A percentile compares a stretch with the other conserved stretches of the same genome.
Evolutionary conservation across 768 basidiomycete genomes (phyloP).

Genomic region (Pleurotus tuber-regium): DNA sequence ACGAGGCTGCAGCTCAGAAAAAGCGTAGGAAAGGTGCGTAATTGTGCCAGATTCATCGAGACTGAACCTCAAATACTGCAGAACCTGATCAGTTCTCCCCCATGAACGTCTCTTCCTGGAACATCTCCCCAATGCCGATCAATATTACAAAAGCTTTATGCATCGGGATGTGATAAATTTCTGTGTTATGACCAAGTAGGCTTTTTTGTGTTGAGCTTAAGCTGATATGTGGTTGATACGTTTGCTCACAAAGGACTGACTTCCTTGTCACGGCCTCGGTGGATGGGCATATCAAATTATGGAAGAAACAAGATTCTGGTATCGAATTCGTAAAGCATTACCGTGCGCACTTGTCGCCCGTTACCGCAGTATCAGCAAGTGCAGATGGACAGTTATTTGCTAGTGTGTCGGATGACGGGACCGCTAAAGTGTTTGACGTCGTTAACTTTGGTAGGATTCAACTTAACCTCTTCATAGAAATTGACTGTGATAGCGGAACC

Average conservation of each 20-base stretch:
- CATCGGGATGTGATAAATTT: slow-evolving; percentile 92
- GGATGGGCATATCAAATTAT: slow-evolving; percentile 95
- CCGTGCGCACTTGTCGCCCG: slow-evolving; percentile 82
- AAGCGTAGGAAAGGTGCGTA: slow-evolving; percentile 83
- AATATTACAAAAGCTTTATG: slow-evolving; percentile 99
- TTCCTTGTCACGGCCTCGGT: slow-evolving; percentile 93
- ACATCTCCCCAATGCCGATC: slow-evolving; percentile 86
- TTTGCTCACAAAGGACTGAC: slow-evolving; percentile 60
- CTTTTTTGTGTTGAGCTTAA: slow-evolving; percentile 9
- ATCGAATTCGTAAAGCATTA: slow-evolving; percentile 99
- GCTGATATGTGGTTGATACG: background rate
- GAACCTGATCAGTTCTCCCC: slow-evolving; percentile 65
- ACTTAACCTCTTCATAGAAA: too few species aligned
- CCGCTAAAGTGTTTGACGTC: slow-evolving; percentile 94
- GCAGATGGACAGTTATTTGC: slow-evolving; percentile 92
- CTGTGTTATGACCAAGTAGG: slow-evolving; percentile 83
- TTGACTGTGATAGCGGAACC: too few species aligned
- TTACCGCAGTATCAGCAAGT: slow-evolving; percentile 80
- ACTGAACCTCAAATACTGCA: slow-evolving; percentile 33
- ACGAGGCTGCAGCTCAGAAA: slow-evolving; percentile 44
- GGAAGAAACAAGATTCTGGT: slow-evolving; percentile 96
- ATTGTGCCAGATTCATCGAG: slow-evolving; percentile 10
- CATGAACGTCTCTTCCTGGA: slow-evolving; percentile 93
- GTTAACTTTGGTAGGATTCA: slow-evolving; percentile 89
- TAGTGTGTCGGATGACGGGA: slow-evolving; percentile 88